Conservation (phyloP, 2,329 filamentous ascomycete genomes). For the Cladosporium sp. region DNA sequence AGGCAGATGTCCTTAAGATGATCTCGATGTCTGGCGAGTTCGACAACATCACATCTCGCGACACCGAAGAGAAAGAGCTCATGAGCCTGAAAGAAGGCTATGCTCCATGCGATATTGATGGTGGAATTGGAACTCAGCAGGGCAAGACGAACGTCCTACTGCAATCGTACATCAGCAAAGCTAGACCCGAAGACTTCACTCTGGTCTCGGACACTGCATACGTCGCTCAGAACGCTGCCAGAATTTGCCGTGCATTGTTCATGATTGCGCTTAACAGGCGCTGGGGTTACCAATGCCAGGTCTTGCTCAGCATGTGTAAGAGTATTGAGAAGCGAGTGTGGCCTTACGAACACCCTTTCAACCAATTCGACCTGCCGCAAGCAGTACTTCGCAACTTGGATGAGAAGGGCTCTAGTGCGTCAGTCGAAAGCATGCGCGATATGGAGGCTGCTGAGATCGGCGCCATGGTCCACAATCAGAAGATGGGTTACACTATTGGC, state of each 20-base stretch:
- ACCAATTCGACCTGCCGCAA: conserved; percentile 88
- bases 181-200: conserved; percentile 88
- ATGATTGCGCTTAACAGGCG: conserved; percentile 95
- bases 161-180: conserved; percentile 89
- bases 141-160: conserved; percentile 94
- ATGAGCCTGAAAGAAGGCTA: conserved; percentile 68
- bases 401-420: conserved; percentile 69
- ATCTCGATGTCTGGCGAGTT: conserved; percentile 98
- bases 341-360: conserved; percentile 91
- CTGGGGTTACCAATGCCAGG: conserved; percentile 94
- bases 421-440: conserved; percentile 81
- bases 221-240: conserved; percentile 89
- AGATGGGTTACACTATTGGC: conserved; percentile 78
- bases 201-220: conserved; percentile 90
- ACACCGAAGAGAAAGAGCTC: conserved; percentile 89
- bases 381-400: conserved; percentile 83
- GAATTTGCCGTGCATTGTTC: conserved; percentile 92
- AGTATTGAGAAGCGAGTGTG: conserved; percentile 96
- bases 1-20: conserved; percentile 93
- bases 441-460: conserved; percentile 94
- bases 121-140: conserved; percentile 66
- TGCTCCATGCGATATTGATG: conserved; percentile 76
- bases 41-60: conserved; percentile 90
- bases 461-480: conserved; percentile 83
- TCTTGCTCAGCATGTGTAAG: conserved; percentile 88